Conservation (phyloP, 2,329 filamentous ascomycete genomes). For the Curvularia eragrostidis region DNA sequence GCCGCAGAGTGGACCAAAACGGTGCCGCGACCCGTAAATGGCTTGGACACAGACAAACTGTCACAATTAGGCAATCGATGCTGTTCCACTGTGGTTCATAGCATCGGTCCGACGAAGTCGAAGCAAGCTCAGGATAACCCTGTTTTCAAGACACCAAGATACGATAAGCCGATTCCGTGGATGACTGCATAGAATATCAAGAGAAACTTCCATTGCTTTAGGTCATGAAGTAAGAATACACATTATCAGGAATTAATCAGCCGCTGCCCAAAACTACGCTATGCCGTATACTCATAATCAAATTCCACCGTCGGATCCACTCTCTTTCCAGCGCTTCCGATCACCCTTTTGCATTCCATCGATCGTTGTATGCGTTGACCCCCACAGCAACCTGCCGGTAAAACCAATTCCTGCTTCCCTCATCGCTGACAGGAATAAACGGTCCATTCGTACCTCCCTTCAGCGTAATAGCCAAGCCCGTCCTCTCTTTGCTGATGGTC, state of each 20-base stretch:
- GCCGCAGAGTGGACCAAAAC: conserved; percentile 6
- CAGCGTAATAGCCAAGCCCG: conserved; percentile 85
- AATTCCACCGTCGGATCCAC: neutral
- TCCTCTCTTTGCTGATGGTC: conserved; percentile 95
- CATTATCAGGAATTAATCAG: conserved; percentile 7
- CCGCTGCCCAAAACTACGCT: conserved; percentile 5
- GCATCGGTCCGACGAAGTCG: neutral
- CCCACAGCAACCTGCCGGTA: conserved; percentile 71
- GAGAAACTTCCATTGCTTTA: neutral
- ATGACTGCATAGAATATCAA: neutral
- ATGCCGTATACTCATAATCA: conserved; percentile 12
- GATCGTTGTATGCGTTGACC: conserved; percentile 72
- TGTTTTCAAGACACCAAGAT: neutral
- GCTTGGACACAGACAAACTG: neutral
- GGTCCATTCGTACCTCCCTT: conserved; percentile 92
- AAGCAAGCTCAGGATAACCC: neutral
- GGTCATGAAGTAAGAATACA: conserved; percentile 3
- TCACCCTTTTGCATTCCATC: conserved; percentile 67
- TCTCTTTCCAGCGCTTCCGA: conserved; percentile 1
- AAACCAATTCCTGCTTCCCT: conserved; percentile 73
- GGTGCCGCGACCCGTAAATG: conserved; percentile 11
- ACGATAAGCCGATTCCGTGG: neutral
- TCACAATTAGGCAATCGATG: conserved; percentile 4
- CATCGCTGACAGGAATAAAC: conserved; percentile 92
- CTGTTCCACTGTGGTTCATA: neutral